A percentile compares a stretch with the other conserved stretches of the same genome.
Conservation (phyloP, 306 rosid species). For the Malus sylvestris region DNA sequence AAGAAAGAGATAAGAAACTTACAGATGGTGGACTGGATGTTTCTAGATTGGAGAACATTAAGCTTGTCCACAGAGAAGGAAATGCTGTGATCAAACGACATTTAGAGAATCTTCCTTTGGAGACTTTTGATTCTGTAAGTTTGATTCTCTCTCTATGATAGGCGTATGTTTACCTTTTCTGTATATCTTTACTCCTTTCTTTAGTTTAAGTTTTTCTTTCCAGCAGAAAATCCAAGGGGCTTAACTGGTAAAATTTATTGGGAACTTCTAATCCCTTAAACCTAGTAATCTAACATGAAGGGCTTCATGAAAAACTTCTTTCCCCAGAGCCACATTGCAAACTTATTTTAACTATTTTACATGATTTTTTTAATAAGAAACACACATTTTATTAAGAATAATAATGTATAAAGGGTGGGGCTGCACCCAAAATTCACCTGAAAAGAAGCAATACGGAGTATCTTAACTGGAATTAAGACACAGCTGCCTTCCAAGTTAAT, state of each 20-base stretch:
- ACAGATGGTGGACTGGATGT: slow-evolving; percentile 85
- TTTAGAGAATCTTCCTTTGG: slow-evolving; percentile 84
- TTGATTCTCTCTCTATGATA: background rate
- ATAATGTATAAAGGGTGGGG: background rate
- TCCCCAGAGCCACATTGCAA: background rate
- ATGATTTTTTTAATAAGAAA: background rate
- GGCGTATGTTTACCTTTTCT: background rate
- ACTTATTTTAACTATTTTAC: background rate
- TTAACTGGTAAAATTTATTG: background rate
- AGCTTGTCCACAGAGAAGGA: slow-evolving; percentile 84
- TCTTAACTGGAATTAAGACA: background rate
- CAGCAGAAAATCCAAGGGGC: slow-evolving; percentile 12
- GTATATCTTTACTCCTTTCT: background rate
- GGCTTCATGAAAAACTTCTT: background rate
- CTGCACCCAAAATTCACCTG: background rate
- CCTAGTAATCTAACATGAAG: background rate
- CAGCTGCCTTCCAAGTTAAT: background rate
- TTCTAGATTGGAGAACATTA: slow-evolving; percentile 62
- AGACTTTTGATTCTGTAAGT: slow-evolving; percentile 96
- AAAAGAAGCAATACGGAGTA: background rate
- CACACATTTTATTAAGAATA: background rate
- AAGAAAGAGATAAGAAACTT: slow-evolving; percentile 79
- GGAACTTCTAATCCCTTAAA: background rate
- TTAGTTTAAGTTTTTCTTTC: background rate
- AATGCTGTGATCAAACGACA: slow-evolving; percentile 95